These are phyloP conservation scores for Apiosordaria backusii DNA, from an alignment of 495 filamentous ascomycete genomes.

Conservation along the genomic window DNA sequence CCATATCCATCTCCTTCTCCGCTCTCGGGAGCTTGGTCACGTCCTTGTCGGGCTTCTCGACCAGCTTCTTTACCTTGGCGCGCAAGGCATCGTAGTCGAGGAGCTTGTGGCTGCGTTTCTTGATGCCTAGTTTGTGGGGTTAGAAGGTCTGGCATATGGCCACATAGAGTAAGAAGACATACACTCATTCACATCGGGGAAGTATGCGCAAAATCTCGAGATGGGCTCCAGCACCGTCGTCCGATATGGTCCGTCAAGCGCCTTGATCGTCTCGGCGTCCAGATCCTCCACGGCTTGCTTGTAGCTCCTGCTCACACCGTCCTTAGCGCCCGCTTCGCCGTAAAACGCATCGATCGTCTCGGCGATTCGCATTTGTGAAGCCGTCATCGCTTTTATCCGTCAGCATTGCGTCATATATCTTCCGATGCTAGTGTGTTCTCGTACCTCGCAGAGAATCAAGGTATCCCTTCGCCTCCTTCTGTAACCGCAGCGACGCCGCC, in stretches of 20 bases:
- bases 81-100: constrained; percentile 96
- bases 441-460: constrained; percentile 89
- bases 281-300: constrained; percentile 97
- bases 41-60: constrained; percentile 98
- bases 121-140: constrained; percentile 61
- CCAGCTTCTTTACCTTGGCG: constrained; percentile 91
- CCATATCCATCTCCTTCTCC: constrained; percentile 91
- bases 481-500: constrained; percentile 80
- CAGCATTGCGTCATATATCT: constrained; percentile 4
- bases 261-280: constrained; percentile 97
- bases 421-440: neutral
- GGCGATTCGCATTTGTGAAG: constrained; percentile 98
- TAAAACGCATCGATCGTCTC: constrained; percentile 99
- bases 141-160: neutral
- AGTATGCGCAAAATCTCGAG: constrained; percentile 92
- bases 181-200: constrained; percentile 98
- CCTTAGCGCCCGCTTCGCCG: constrained; percentile 88
- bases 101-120: constrained; percentile 96
- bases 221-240: constrained; percentile 95
- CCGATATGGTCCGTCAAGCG: constrained; percentile 92
- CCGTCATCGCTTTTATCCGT: constrained; percentile 77
- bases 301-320: constrained; percentile 92
- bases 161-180: constrained; percentile 27
- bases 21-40: constrained; percentile 88
- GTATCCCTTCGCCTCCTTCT: constrained; percentile 97